Evolutionary conservation across 176 grass and related monocot species (phyloP), one percentile per base, ranked within the genome.

Genomic region (Zoysia japonica): DNA sequence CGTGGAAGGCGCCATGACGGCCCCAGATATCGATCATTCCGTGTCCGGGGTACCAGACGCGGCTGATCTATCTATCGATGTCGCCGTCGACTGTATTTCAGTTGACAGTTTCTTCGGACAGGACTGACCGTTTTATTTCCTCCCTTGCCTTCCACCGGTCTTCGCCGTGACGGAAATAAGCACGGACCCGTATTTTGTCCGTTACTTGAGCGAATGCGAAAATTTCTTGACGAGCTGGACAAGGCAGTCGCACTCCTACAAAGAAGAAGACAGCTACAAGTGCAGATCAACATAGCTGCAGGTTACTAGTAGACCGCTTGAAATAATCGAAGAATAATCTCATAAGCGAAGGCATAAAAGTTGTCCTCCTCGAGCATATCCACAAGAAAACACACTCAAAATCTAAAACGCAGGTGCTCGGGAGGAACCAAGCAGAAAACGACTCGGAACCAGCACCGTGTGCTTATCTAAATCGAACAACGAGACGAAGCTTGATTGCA

Each of bases 351-450:
- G 11, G n/a, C 5, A 53, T n/a, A 17, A 7, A 56, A 17, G 8
- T 9, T 60, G 57, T 28, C 57, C 28, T 28, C 35, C n/a, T 61
- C 19, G 35, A 61, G 57, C 8, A 61, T 38, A 78, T 65, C 61
- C 60, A 20, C 48, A 78, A 14, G 35, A 61, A 35, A 28, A 1
- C 11, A 5, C 17, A 17, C 13, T 51, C 44, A 16, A 17, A 9
- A 17, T 16, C 47, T 28, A 17, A 68, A 54, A 16, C n/a, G 52
- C 42, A 64, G 8, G 14, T 38, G 74, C 67, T 66, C 11, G 74
- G 59, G 39, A 39, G 80, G 68, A 87, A 38, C 50, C 59, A 57
- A 59, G 69, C 80, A 51, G 61, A 74, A 53, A 88, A 79, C 68
- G 86, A 83, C 75, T 35, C 53, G 15, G 35, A 40, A 13, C 49